Conservation (phyloP, 208 protist genomes). For the Leishmania aethiopica region DNA sequence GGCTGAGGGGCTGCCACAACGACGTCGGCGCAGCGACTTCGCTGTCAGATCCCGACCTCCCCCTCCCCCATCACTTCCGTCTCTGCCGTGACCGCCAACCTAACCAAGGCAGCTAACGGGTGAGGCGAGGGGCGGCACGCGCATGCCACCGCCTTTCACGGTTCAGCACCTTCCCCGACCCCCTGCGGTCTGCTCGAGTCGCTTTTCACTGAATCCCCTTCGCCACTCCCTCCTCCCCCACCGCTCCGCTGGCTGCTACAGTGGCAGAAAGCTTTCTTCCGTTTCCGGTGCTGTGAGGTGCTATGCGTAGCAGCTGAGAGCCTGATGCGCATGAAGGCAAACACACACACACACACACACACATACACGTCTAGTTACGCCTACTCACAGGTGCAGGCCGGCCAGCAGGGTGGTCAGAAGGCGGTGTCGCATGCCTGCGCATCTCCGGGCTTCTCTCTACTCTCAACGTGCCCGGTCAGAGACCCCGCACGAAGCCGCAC, state of each 20-base stretch:
- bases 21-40: neutral
- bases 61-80: too few species aligned
- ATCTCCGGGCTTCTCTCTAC: neutral
- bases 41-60: neutral
- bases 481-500: conserved; percentile 4
- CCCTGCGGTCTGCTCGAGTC: neutral
- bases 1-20: neutral
- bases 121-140: neutral
- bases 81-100: too few species aligned
- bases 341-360: neutral
- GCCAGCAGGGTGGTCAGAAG: neutral
- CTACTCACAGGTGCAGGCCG: neutral
- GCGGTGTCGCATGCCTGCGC: neutral
- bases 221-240: neutral
- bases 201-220: neutral
- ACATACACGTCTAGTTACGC: too few species aligned
- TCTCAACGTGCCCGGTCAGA: neutral
- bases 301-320: neutral
- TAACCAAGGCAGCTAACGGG: neutral
- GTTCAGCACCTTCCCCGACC: neutral
- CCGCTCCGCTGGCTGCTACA: neutral
- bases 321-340: neutral
- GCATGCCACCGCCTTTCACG: too few species aligned
- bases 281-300: neutral
- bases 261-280: neutral